phyloP scores from a whole-genome alignment of 2,329 filamentous ascomycete species.

The Cladorrhinum sp. region DNA sequence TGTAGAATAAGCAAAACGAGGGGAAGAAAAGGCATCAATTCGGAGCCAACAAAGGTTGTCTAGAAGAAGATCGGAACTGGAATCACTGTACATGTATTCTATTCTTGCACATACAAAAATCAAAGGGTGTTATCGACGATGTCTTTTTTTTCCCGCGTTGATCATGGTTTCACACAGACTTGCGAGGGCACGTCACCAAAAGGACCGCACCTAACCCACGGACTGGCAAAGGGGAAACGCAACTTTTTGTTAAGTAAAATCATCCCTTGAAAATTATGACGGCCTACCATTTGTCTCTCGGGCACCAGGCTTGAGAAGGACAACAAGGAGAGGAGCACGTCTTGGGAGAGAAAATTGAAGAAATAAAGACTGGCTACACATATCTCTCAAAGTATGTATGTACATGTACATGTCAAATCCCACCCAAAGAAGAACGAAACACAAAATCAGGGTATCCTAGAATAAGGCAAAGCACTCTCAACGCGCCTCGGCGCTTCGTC shows the following conservation, averaged over 20 bases:
- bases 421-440: neutral
- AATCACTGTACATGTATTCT: no score
- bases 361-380: neutral
- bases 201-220: no score
- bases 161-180: no score
- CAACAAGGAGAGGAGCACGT: neutral
- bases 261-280: neutral
- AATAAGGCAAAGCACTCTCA: constrained; percentile 25
- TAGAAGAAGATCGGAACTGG: no score
- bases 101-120: no score
- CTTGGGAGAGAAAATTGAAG: neutral
- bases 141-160: no score
- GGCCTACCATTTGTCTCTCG: neutral
- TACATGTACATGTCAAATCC: neutral
- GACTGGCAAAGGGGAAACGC: no score
- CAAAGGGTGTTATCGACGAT: no score
- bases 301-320: neutral
- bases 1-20: no score
- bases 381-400: neutral
- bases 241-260: neutral
- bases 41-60: no score
- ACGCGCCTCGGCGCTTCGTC: constrained; percentile 45
- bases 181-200: no score
- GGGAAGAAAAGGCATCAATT: neutral
- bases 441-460: neutral